Percentiles rank a stretch among this genome's conserved stretches.
Conservation (phyloP, 192 early-diverging fungal species). For the Bifiguratus adelaidae region DNA sequence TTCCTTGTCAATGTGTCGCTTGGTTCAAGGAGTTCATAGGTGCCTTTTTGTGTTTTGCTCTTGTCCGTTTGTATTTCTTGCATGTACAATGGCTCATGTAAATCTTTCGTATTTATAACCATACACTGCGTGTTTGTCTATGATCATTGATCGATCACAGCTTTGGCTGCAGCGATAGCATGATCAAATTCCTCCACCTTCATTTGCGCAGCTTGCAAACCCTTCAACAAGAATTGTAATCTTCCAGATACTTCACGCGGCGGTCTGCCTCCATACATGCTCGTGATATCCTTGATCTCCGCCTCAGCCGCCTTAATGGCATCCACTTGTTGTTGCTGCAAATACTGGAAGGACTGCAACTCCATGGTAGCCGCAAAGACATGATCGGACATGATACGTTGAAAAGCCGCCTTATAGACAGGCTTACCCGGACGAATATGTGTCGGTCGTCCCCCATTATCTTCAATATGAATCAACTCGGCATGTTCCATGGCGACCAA, state of each 20-base stretch:
- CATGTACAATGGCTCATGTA: too few relatives aligned
- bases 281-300: slow-evolving; percentile 36
- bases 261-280: slow-evolving; percentile 41
- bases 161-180: slow-evolving; percentile 17
- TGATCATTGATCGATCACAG: not conserved
- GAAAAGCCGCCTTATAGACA: slow-evolving; percentile 71
- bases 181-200: slow-evolving; percentile 42
- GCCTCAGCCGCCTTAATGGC: slow-evolving; percentile 55
- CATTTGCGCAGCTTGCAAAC: slow-evolving; percentile 38
- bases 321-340: slow-evolving; percentile 41
- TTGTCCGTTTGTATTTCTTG: too few relatives aligned
- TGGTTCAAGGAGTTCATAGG: too few relatives aligned
- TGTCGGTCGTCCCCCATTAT: slow-evolving; percentile 61
- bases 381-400: slow-evolving; percentile 54
- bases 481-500: slow-evolving; percentile 82
- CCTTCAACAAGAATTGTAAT: slow-evolving; percentile 43
- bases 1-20: too few relatives aligned
- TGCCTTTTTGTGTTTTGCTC: too few relatives aligned
- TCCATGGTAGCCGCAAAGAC: slow-evolving; percentile 77
- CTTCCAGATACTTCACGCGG: slow-evolving; percentile 48
- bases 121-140: too few relatives aligned
- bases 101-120: too few relatives aligned
- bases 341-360: slow-evolving; percentile 45
- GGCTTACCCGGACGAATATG: slow-evolving; percentile 76
- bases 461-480: slow-evolving; percentile 72